phyloP scores from a whole-genome alignment of 352 stramenopile species.

The Aphanomyces stellatus region DNA sequence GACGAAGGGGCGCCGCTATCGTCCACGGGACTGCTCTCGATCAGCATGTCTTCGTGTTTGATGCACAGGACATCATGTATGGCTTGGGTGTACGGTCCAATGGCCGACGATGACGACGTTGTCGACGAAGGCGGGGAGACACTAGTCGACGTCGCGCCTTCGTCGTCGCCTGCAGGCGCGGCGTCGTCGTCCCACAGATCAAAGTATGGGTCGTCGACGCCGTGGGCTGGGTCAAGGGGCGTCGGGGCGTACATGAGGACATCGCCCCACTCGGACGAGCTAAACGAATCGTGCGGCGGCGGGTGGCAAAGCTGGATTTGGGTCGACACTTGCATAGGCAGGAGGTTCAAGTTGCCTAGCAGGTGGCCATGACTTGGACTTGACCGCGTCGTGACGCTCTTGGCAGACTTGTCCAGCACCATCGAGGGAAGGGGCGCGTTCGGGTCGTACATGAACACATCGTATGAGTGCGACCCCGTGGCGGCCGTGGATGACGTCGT shows the following conservation, averaged over 20 bases:
- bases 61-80: too few species aligned
- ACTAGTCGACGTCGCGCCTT: too few species aligned
- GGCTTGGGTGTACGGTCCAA: neutral
- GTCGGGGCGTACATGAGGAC: neutral
- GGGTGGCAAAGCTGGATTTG: neutral
- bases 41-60: too few species aligned
- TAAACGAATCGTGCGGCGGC: neutral
- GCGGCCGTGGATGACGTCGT: neutral
- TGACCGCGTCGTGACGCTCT: neutral
- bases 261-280: constrained; percentile 8
- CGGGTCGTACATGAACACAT: neutral
- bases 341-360: neutral
- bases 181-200: constrained; percentile 18
- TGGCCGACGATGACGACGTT: neutral
- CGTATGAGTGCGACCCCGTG: neutral
- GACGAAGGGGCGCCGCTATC: too few species aligned
- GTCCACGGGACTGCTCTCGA: too few species aligned
- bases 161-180: neutral
- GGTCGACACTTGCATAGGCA: neutral
- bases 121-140: neutral
- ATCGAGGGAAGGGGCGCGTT: too few species aligned
- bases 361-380: neutral
- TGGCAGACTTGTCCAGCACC: too few species aligned
- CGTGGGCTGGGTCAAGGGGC: neutral
- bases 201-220: constrained; percentile 14